phyloP scores from a whole-genome alignment of 345 rosid genomes.

The Diplotaxis tenuifolia region DNA sequence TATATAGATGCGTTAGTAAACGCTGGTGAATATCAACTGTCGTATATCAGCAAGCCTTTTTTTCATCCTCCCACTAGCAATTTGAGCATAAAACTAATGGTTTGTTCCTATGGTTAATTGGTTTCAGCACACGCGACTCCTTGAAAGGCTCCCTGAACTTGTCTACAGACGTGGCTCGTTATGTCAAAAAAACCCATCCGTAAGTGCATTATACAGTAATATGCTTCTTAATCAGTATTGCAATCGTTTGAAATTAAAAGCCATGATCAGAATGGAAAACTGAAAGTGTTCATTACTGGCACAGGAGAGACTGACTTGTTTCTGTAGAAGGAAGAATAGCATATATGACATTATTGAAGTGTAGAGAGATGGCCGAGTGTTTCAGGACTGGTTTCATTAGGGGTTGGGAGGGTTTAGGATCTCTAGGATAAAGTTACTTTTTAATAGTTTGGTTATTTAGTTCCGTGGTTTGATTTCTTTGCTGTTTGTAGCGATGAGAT shows the following conservation, averaged over 20 bases:
- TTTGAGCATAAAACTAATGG: conserved; percentile 22
- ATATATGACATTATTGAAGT: conserved; percentile 1
- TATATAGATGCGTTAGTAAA: conserved; percentile 3
- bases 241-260: background rate
- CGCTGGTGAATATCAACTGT: background rate
- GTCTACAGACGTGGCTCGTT: conserved; percentile 65
- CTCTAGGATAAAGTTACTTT: conserved; percentile 14
- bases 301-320: conserved; percentile 18
- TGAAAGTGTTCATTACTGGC: conserved; percentile 2
- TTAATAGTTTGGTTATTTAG: background rate
- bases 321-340: conserved; percentile 13
- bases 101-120: conserved; percentile 18
- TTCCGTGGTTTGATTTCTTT: conserved; percentile 2
- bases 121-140: conserved; percentile 70
- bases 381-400: conserved; percentile 7
- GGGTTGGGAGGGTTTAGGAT: conserved; percentile 7
- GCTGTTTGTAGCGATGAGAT: conserved; percentile 19
- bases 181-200: conserved; percentile 65
- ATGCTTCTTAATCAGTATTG: conserved; percentile 4
- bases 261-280: conserved; percentile 11
- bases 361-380: conserved; percentile 5
- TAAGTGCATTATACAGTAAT: conserved; percentile 44
- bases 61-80: background rate
- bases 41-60: conserved; percentile 5
- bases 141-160: conserved; percentile 84